These are phyloP conservation scores for Juncus inflexus DNA, from an alignment of 176 grass and related monocot genomes.

Conservation along the genomic window DNA sequence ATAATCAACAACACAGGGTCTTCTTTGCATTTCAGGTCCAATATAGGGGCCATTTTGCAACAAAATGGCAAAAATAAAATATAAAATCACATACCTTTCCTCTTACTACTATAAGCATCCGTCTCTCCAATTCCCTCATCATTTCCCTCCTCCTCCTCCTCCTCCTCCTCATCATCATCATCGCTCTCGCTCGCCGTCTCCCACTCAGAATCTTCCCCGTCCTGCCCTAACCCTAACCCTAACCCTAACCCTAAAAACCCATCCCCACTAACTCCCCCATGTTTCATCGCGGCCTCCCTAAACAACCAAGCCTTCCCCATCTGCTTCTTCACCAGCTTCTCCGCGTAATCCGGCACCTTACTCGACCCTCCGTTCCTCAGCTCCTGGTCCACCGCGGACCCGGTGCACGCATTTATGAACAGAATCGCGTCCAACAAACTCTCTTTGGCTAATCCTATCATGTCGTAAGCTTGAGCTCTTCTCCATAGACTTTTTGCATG, in stretches of 20 bases:
- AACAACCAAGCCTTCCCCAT: constrained; percentile 96
- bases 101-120: constrained; percentile 53
- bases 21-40: no score
- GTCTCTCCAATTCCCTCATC: constrained; percentile 55
- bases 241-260: constrained; percentile 52
- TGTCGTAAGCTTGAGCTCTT: constrained; percentile 98
- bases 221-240: constrained; percentile 73
- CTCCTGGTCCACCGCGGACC: constrained; percentile 77
- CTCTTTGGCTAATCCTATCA: constrained; percentile 94
- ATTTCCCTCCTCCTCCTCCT: constrained; percentile 19
- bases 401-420: constrained; percentile 91
- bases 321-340: constrained; percentile 92
- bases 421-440: constrained; percentile 96
- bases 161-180: constrained; percentile 48
- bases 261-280: constrained; percentile 67
- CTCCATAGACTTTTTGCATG: constrained; percentile 98
- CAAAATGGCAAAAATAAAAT: background rate
- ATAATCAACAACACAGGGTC: no score
- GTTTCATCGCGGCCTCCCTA: constrained; percentile 85
- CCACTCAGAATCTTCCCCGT: constrained; percentile 95
- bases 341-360: constrained; percentile 99
- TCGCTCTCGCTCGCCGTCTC: constrained; percentile 74
- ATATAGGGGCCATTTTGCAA: no score
- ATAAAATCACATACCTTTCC: constrained; percentile 42
- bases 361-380: constrained; percentile 51